A percentile compares a stretch with the other conserved stretches of the same genome.
phyloP scores from a whole-genome alignment of 139 green algal genomes.

The Chlorella sorokiniana region DNA sequence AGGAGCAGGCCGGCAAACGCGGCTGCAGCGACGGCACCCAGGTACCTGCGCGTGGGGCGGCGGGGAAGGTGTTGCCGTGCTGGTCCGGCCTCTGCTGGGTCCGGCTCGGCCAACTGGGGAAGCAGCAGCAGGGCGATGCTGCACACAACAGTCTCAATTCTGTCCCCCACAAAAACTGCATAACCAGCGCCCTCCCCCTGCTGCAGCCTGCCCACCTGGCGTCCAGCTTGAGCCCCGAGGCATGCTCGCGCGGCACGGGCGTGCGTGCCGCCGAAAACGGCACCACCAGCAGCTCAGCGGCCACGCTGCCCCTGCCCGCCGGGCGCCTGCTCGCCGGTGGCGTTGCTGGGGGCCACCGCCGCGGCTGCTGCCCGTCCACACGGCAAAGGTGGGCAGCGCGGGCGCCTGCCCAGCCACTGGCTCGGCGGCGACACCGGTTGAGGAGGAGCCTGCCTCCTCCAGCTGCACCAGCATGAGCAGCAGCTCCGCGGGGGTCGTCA shows the following conservation, averaged over 20 bases:
- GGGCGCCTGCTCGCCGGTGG: not conserved
- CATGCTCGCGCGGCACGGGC: not conserved
- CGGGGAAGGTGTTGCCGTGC: not conserved
- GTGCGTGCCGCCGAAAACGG: slow-evolving; percentile 5
- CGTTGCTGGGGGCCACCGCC: not conserved
- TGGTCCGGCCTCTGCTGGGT: not conserved
- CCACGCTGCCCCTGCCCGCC: not conserved
- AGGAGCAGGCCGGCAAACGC: slow-evolving; percentile 14
- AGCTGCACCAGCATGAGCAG: not conserved
- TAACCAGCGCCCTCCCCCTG: too few relatives aligned
- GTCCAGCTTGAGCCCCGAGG: not conserved
- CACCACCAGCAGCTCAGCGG: slow-evolving; percentile 11
- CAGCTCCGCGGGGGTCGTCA: not conserved
- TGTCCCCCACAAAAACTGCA: too few relatives aligned
- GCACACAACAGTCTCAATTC: too few relatives aligned
- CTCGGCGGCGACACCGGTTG: not conserved
- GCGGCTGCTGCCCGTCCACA: slow-evolving; percentile 24
- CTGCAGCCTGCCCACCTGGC: not conserved
- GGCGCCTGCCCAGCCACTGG: too few relatives aligned
- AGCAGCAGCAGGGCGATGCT: too few relatives aligned
- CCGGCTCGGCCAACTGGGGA: too few relatives aligned
- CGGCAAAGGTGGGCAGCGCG: slow-evolving; percentile 11
- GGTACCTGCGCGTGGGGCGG: not conserved
- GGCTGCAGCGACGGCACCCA: not conserved
- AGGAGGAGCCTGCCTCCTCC: not conserved